Percentiles rank a stretch among this genome's conserved stretches.
phyloP scores from a whole-genome alignment of 2,329 filamentous ascomycete genomes.

The Bipolaris victoriae region DNA sequence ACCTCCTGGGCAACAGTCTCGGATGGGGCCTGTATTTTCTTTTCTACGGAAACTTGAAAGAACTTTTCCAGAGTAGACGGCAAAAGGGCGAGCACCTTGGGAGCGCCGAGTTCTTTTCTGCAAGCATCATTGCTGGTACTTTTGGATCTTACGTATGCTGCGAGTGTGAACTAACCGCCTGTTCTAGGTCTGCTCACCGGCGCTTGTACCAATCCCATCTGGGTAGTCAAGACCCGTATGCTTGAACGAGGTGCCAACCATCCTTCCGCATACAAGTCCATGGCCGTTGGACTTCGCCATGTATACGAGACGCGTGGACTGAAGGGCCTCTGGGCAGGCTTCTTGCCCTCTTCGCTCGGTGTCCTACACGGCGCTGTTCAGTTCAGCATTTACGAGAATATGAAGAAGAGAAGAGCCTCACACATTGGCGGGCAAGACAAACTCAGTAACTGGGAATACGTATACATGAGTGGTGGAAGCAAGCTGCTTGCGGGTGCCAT shows the following conservation, averaged over 20 bases:
- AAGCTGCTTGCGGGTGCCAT: slow-evolving; percentile 89
- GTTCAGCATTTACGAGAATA: slow-evolving; percentile 89
- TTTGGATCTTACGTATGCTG: neutral
- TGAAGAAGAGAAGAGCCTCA: slow-evolving; percentile 66
- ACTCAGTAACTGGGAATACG: slow-evolving; percentile 75
- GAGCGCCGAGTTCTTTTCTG: slow-evolving; percentile 78
- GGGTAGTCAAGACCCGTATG: slow-evolving; percentile 99
- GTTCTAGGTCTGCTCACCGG: slow-evolving; percentile 73
- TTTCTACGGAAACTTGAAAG: slow-evolving; percentile 67
- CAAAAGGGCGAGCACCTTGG: slow-evolving; percentile 55
- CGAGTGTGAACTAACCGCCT: slow-evolving; percentile 6
- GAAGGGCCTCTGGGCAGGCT: slow-evolving; percentile 84
- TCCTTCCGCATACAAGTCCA: slow-evolving; percentile 79
- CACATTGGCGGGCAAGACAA: slow-evolving; percentile 44
- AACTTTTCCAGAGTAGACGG: slow-evolving; percentile 54
- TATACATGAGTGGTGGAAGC: slow-evolving; percentile 78
- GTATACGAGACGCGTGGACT: slow-evolving; percentile 75
- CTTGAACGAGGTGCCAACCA: slow-evolving; percentile 78
- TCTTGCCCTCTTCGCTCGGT: slow-evolving; percentile 81
- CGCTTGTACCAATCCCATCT: slow-evolving; percentile 89
- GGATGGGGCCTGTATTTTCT: slow-evolving; percentile 95
- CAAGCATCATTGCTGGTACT: slow-evolving; percentile 68
- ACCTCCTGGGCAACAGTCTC: slow-evolving; percentile 86
- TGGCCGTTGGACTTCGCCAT: slow-evolving; percentile 71
- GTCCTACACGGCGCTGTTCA: slow-evolving; percentile 93